phyloP scores from a whole-genome alignment of 495 filamentous ascomycete genomes.

The Lasiosphaeria ovina region DNA sequence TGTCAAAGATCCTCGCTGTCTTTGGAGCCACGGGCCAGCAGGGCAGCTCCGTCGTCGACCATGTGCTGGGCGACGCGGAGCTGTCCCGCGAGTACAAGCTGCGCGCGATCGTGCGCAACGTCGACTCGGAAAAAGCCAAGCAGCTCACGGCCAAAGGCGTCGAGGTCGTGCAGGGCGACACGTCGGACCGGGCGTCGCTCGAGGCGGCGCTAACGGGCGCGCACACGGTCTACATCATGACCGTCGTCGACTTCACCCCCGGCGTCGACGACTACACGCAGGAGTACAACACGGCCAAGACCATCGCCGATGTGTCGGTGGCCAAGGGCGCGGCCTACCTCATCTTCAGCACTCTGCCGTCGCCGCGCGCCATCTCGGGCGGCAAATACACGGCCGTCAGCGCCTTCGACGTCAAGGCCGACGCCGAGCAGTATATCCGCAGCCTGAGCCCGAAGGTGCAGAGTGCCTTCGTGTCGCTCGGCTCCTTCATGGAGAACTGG shows the following conservation, averaged over 20 bases:
- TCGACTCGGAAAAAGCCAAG: slow-evolving; percentile 43
- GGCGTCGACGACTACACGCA: slow-evolving; percentile 43
- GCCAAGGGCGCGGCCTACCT: slow-evolving; percentile 44
- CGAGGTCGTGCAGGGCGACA: slow-evolving; percentile 42
- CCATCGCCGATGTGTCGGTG: slow-evolving; percentile 47
- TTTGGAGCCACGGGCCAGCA: slow-evolving; percentile 65
- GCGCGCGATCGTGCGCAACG: slow-evolving; percentile 57
- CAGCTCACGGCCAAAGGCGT: slow-evolving; percentile 37
- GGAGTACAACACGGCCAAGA: slow-evolving; percentile 44
- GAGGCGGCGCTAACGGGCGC: slow-evolving; percentile 40
- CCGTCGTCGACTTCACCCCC: slow-evolving; percentile 21
- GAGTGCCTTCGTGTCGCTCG: slow-evolving; percentile 45
- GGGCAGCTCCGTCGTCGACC: slow-evolving; percentile 56
- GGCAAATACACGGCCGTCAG: slow-evolving; percentile 37
- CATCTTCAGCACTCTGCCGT: slow-evolving; percentile 51
- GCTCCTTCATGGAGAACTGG: slow-evolving; percentile 54
- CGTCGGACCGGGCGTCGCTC: slow-evolving; percentile 37
- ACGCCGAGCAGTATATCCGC: slow-evolving; percentile 50
- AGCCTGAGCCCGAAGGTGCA: slow-evolving; percentile 30
- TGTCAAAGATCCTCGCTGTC: slow-evolving; percentile 44
- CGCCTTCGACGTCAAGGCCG: slow-evolving; percentile 43
- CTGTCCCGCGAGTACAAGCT: slow-evolving; percentile 50
- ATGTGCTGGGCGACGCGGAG: slow-evolving; percentile 48
- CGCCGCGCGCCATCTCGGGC: slow-evolving; percentile 31
- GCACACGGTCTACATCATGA: slow-evolving; percentile 52